Evolutionary conservation across 768 basidiomycete species (phyloP), one percentile per base, ranked within the genome.

Genomic region (Leccinum truebloodii): DNA sequence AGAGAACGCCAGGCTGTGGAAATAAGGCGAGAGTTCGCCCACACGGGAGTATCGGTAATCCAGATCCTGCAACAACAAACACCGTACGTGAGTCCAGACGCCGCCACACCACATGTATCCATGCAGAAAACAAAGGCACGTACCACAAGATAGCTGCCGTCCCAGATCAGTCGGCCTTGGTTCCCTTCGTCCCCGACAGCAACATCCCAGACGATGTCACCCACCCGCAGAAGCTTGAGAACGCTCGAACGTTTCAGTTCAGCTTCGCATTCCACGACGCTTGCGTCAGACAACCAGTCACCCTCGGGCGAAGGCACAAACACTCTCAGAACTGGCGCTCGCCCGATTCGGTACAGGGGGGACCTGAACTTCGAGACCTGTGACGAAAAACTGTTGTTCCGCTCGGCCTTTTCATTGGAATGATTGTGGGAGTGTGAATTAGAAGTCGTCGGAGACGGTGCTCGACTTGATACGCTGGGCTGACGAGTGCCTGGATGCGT

Each of bases 251-350:
- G 78, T 63, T 84, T 85, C 64, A 90, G 79, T 77, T 95, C 93
- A 1, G 82, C 84, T 72, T 95, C 93, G 69, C 92, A 94, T 66
- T 89, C 88, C 58, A 92, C 67, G 20, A 95, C 86, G 59, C 90
- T 88, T 64, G 83, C 80, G 71, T 94, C 92, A 10, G 88, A 88
- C 51, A 95, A 76, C 92, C 92, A 95, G 63, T 89, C 87, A 7
- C 92, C 92, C 56, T 92, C 91, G 0, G 89, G 89, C 9, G 89
- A 91, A 20, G 92, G 93, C 4, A 95, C 89, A 67, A 93, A 94
- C 37, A 92, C 89, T 22, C 90, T 78, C 63, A 94, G 68, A 20
- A 94, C 76, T 24, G 91, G 90, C 3, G 93, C 92, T 14, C 91
- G 86, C 16, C 86, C 82, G 9, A 81, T 71, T 32, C 85, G 80